Percentiles rank a stretch among this genome's conserved stretches.
Evolutionary conservation across 2,329 filamentous ascomycete species (phyloP).

Genomic region (Pleomassaria siparia): DNA sequence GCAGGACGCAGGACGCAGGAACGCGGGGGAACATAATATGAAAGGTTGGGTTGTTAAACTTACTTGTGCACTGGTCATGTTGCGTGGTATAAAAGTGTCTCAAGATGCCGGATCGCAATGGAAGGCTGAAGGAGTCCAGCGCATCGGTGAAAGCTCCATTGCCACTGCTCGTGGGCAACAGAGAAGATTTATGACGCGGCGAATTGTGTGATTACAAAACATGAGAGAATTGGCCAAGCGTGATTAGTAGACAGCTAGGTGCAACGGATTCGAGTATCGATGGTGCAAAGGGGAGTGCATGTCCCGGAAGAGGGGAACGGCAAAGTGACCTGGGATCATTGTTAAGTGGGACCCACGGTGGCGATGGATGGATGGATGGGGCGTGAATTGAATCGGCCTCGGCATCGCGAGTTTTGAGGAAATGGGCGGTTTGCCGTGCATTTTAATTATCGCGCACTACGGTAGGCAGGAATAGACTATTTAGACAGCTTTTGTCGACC

Average conservation of each 20-base stretch:
- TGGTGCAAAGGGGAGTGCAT: not conserved
- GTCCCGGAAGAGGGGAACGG: not conserved
- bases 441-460: not conserved
- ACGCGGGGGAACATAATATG: not conserved
- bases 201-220: conserved; percentile 7
- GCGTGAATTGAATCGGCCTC: not conserved
- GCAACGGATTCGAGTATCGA: not conserved
- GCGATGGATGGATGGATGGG: not conserved
- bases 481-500: not conserved
- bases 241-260: conserved; percentile 4
- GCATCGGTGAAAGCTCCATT: not conserved
- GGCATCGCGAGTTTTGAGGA: not conserved
- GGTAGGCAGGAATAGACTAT: not conserved
- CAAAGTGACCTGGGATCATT: not conserved
- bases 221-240: not conserved
- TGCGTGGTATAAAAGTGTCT: not conserved
- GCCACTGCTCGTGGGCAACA: not conserved
- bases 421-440: not conserved
- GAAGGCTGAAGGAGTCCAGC: not conserved
- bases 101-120: not conserved
- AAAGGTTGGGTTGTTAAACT: not conserved
- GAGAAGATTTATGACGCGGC: not conserved
- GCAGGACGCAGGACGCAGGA: not conserved
- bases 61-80: not conserved
- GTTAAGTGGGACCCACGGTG: not conserved